Evolutionary conservation across 495 filamentous ascomycete species (phyloP).

Genomic region (Penicillium roqueforti): DNA sequence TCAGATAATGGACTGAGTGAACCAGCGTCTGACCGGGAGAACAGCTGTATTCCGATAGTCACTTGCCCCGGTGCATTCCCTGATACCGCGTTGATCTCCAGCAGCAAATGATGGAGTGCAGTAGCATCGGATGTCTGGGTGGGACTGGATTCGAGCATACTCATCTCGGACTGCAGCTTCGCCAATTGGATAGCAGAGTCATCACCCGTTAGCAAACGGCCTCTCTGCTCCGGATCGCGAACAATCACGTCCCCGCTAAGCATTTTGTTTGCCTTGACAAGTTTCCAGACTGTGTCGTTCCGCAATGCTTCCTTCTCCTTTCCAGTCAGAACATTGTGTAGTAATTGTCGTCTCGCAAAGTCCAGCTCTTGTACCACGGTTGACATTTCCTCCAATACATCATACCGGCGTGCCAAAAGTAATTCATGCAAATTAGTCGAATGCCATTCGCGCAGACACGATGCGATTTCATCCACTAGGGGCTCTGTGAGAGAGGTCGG

Average conservation of each 20-base stretch:
- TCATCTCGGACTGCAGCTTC: constrained; percentile 91
- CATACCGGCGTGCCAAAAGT: constrained; percentile 77
- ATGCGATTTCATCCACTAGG: constrained; percentile 94
- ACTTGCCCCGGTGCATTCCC: constrained; percentile 67
- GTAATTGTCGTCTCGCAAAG: constrained; percentile 76
- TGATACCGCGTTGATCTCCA: constrained; percentile 76
- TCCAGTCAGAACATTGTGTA: constrained; percentile 86
- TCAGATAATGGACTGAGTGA: constrained; percentile 69
- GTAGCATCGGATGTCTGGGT: constrained; percentile 60
- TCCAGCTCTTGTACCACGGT: constrained; percentile 75
- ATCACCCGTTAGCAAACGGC: constrained; percentile 80
- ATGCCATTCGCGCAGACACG: constrained; percentile 95
- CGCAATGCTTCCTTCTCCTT: constrained; percentile 73
- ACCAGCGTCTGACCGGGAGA: constrained; percentile 59
- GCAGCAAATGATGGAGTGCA: constrained; percentile 75
- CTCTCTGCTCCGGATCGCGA: constrained; percentile 75
- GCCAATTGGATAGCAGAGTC: constrained; percentile 92
- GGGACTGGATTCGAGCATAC: constrained; percentile 78
- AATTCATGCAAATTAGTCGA: constrained; percentile 93
- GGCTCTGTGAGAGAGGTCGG: constrained; percentile 84
- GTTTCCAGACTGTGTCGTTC: constrained; percentile 88
- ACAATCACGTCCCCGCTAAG: constrained; percentile 91
- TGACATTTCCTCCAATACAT: constrained; percentile 74
- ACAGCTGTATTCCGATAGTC: constrained; percentile 76
- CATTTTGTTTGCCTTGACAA: constrained; percentile 90